Evolutionary conservation across 2,329 filamentous ascomycete genomes (phyloP).

Genomic region (Penicillium occitanis): DNA sequence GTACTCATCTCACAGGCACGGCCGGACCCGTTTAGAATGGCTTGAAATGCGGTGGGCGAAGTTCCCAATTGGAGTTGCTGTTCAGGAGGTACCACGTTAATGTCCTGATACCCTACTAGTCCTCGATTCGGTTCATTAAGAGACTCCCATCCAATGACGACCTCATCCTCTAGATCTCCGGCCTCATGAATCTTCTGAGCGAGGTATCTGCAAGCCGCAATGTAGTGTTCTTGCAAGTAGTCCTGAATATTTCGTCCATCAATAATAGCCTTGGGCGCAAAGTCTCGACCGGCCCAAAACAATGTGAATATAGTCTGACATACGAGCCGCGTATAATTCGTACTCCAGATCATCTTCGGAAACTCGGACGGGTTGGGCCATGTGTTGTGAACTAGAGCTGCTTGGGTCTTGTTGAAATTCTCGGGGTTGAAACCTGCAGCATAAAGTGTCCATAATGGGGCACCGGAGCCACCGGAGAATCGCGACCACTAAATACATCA

Average conservation of each 20-base stretch:
- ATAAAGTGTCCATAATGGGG: slow-evolving; percentile 96
- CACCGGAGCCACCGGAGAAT: slow-evolving; percentile 89
- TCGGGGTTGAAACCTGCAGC: slow-evolving; percentile 87
- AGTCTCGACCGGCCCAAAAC: slow-evolving; percentile 87
- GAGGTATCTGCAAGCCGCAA: slow-evolving; percentile 75
- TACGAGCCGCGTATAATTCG: slow-evolving; percentile 87
- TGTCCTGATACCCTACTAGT: slow-evolving; percentile 76
- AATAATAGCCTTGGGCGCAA: slow-evolving; percentile 93
- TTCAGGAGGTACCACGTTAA: slow-evolving; percentile 77
- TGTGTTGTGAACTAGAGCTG: slow-evolving; percentile 91
- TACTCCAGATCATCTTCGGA: slow-evolving; percentile 99
- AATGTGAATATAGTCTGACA: slow-evolving; percentile 90
- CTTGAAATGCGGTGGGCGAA: slow-evolving; percentile 90
- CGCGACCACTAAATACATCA: slow-evolving; percentile 71
- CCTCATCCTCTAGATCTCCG: slow-evolving; percentile 76
- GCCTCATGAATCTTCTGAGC: slow-evolving; percentile 84
- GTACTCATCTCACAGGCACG: slow-evolving; percentile 84
- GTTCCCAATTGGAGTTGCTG: slow-evolving; percentile 92
- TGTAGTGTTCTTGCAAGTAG: slow-evolving; percentile 83
- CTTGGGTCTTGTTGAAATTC: slow-evolving; percentile 81
- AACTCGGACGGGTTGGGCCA: slow-evolving; percentile 81
- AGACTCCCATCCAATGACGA: slow-evolving; percentile 93
- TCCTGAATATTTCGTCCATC: slow-evolving; percentile 96
- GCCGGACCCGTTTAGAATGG: slow-evolving; percentile 86
- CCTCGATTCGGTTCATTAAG: slow-evolving; percentile 94